Conservation (phyloP, 2,329 filamentous ascomycete species). For the Fusarium sp. region DNA sequence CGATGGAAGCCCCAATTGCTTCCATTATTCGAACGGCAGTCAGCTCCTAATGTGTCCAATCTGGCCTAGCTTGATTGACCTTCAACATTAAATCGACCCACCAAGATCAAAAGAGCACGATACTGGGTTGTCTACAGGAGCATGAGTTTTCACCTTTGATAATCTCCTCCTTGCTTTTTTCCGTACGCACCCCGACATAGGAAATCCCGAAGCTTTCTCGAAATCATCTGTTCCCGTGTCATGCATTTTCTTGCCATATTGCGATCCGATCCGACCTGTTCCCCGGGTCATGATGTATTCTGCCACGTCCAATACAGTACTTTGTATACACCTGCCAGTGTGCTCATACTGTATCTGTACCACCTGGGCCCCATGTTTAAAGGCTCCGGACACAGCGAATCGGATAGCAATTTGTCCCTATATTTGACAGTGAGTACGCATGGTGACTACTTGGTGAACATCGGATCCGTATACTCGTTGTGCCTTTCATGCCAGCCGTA, state of each 20-base stretch:
- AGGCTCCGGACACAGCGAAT: not conserved
- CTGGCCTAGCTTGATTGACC: conserved; percentile 18
- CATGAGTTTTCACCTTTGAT: conserved; percentile 6
- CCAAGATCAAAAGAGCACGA: not conserved
- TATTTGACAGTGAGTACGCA: conserved; percentile 2
- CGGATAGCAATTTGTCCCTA: not conserved
- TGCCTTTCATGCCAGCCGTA: conserved; percentile 19
- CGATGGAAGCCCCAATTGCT: conserved; percentile 21
- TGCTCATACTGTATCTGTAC: not conserved
- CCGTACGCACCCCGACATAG: not conserved
- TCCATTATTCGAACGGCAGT: conserved; percentile 12
- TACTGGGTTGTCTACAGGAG: conserved; percentile 16
- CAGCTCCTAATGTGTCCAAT: conserved; percentile 21
- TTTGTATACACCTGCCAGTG: too few species aligned
- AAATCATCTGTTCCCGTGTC: conserved; percentile 28
- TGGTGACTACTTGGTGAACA: conserved; percentile 5
- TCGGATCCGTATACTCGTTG: conserved; percentile 6
- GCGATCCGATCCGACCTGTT: conserved; percentile 16
- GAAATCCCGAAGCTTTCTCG: conserved; percentile 4
- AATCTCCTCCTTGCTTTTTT: conserved; percentile 12
- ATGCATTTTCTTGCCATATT: conserved; percentile 35
- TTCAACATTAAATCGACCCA: conserved; percentile 19
- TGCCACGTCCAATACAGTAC: conserved; percentile 18
- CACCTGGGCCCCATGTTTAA: not conserved
- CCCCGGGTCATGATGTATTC: conserved; percentile 9